Base-by-base conservation (phyloP, 2,329 filamentous ascomycete species). In the Verticillium albo-atrum region DNA sequence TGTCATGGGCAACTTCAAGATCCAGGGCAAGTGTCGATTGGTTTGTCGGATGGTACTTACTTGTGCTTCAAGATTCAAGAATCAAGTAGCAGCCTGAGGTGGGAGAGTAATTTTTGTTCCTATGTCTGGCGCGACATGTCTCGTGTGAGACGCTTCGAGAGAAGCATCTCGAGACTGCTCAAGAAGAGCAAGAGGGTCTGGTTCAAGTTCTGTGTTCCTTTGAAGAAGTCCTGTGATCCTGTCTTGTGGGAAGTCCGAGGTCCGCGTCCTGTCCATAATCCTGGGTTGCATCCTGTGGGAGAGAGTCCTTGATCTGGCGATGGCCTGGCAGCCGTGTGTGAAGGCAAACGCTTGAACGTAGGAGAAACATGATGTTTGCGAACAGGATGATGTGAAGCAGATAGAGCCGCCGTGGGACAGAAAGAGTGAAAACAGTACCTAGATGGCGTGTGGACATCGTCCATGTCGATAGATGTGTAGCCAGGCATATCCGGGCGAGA, bases 391-490 rank as follows among this genome's bases (percentile, higher is more conserved):
- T 27, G 58, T 70, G 74, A 69, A 73, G 58, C 67, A 73, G 68
- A 77, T 67, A 71, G 70, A 72, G 70, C 69, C 74, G 73, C 76
- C 78, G 74, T 74, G 76, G 70, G 72, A 73, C 67, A 66, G 71
- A 72, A 68, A 72, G 77, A 78, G 73, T 72, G 77, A 79, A 79
- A 79, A 78, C 80, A 83, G 77, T 86, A 86, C 83, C 83, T 86
- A 77, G 81, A 78, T 71, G 84, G 79, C 70, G 81, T 82, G 71
- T 83, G 79, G 74, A 83, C 81, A 75, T 85, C 82, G 72, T 84
- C 81, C 75, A 84, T 79, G 71, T 84, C 81, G 74, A 79, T 70
- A 68, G 78, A 76, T 68, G 76, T 82, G 77, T 77, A 83, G 74
- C 77, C 77, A 71, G 82, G 76, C 82, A 85, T 84, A 68, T 76